Conservation (phyloP, 352 stramenopile genomes). For the Phytopythium sindhum region DNA sequence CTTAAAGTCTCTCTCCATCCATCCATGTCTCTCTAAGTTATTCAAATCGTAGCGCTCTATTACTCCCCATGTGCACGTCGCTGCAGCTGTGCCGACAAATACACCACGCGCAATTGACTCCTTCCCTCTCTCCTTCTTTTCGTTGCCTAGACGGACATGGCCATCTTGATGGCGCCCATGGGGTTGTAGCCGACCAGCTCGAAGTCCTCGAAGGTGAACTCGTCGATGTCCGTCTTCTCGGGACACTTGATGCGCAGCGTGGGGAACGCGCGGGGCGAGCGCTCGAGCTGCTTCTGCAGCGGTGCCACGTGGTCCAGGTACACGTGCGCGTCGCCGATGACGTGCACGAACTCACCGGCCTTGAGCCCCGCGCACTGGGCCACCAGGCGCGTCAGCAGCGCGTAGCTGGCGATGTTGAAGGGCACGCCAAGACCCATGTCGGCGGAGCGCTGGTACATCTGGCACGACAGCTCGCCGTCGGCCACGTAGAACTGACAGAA, state of each 20-base stretch:
- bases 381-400: conserved; percentile 95
- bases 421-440: conserved; percentile 99
- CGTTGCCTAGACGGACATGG: conserved; percentile 92
- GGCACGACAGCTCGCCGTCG: conserved; percentile 77
- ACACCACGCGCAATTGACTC: background rate
- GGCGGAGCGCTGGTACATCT: conserved; percentile 99
- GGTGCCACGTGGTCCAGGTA: conserved; percentile 99
- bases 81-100: too few species aligned
- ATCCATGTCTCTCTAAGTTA: conserved; percentile 5
- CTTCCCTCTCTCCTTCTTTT: background rate
- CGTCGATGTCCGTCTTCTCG: conserved; percentile 92
- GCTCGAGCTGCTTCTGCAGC: conserved; percentile 93
- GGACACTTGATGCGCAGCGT: conserved; percentile 88
- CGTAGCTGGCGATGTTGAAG: conserved; percentile 99
- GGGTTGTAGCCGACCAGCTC: conserved; percentile 95
- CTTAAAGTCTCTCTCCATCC: background rate
- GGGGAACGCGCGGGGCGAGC: conserved; percentile 93
- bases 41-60: conserved; percentile 1
- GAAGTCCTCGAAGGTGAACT: conserved; percentile 97
- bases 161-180: conserved; percentile 98
- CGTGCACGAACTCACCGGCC: conserved; percentile 97
- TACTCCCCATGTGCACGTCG: too few species aligned
- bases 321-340: conserved; percentile 99
- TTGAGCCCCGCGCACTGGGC: conserved; percentile 93
- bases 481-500: conserved; percentile 96